Evolutionary conservation across 257 asterid species (phyloP).

Genomic region (Capsicum baccatum): DNA sequence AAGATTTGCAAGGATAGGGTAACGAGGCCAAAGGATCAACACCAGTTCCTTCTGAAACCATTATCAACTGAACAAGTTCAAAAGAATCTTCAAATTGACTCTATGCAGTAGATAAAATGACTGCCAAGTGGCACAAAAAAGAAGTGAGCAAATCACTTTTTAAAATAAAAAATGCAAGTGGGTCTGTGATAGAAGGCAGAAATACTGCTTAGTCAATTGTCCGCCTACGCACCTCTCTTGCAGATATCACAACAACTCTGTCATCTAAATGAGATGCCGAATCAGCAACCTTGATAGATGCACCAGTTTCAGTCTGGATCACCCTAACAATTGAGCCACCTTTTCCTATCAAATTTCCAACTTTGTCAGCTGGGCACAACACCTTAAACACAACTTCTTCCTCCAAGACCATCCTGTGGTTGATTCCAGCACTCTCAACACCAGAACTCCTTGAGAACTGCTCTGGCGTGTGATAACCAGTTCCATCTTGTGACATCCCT

Average conservation of each 20-base stretch:
- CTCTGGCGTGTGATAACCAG: slow-evolving; percentile 32
- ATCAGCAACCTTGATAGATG: slow-evolving; percentile 39
- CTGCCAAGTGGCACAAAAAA: slow-evolving; percentile 15
- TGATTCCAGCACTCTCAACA: slow-evolving; percentile 31
- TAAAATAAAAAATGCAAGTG: slow-evolving; percentile 29
- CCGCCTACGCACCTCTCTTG: slow-evolving; percentile 33
- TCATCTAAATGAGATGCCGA: slow-evolving; percentile 33
- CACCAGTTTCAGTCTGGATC: slow-evolving; percentile 38
- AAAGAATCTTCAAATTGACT: slow-evolving; percentile 19
- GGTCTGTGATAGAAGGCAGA: neutral
- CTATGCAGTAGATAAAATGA: neutral
- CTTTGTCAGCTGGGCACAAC: slow-evolving; percentile 39
- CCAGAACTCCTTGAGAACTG: slow-evolving; percentile 31
- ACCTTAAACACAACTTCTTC: slow-evolving; percentile 37
- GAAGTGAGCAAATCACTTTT: neutral
- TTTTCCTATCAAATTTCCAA: slow-evolving; percentile 39
- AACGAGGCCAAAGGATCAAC: neutral
- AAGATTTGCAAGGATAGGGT: neutral
- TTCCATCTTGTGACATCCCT: slow-evolving; percentile 27
- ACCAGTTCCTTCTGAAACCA: neutral
- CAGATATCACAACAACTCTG: slow-evolving; percentile 35
- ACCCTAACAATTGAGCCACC: slow-evolving; percentile 36
- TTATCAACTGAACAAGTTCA: neutral
- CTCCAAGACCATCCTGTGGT: slow-evolving; percentile 34
- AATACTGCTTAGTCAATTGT: slow-evolving; percentile 1